Conservation (phyloP, 2,329 filamentous ascomycete species). For the Alternaria novae-zelandiae region DNA sequence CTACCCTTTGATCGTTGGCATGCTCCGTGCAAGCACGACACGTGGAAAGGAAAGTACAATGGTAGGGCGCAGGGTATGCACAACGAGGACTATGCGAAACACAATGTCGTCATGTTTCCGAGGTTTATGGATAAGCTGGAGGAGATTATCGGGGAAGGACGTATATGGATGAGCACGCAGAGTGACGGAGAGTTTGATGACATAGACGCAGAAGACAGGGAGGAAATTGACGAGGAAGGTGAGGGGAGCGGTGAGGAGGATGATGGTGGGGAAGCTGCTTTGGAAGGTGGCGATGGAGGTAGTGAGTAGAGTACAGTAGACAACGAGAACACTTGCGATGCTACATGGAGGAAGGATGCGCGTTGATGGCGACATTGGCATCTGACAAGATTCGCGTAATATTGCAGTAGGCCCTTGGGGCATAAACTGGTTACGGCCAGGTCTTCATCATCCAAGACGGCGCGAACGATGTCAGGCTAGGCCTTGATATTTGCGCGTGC, state of each 20-base stretch:
- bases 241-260: background rate
- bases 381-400: no score
- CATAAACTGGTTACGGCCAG: no score
- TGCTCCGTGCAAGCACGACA: background rate
- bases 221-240: background rate
- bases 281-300: background rate
- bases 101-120: background rate
- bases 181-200: background rate
- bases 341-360: background rate
- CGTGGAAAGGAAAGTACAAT: background rate
- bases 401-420: no score
- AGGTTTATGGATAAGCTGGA: background rate
- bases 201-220: background rate
- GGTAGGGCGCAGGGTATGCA: background rate
- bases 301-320: background rate
- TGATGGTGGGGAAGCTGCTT: fast-evolving
- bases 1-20: background rate
- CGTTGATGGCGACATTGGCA: background rate
- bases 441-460: no score
- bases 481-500: no score
- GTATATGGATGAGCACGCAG: background rate
- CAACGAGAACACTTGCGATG: background rate
- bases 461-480: no score
- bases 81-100: background rate
- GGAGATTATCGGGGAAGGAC: background rate